Conservation (phyloP, 805 yeast genomes). For the Ogataea henricii region DNA sequence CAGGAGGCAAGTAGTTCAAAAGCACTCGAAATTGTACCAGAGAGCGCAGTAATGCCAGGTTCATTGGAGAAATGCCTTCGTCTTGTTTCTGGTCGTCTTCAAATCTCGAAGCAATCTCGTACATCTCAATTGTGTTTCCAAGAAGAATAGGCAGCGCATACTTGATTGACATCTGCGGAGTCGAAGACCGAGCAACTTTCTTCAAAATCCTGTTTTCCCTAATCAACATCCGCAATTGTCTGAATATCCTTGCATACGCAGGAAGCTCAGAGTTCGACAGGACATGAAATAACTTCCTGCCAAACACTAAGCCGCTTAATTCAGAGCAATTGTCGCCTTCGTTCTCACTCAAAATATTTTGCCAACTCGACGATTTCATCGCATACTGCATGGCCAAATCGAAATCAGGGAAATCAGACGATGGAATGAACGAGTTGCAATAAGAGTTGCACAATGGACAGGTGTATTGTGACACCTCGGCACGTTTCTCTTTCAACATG, state of each 20-base stretch:
- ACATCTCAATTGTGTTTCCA: conserved; percentile 55
- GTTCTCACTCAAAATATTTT: conserved; percentile 28
- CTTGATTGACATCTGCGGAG: conserved; percentile 15
- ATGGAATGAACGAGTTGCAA: conserved; percentile 48
- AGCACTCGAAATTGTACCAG: conserved; percentile 45
- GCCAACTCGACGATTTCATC: conserved; percentile 20
- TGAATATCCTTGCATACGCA: conserved; percentile 21
- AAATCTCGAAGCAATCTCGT: conserved; percentile 60
- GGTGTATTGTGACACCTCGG: conserved; percentile 29
- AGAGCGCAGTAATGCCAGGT: conserved; percentile 39
- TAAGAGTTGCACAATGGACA: conserved; percentile 55
- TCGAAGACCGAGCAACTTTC: conserved; percentile 14
- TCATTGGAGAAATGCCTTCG: conserved; percentile 19
- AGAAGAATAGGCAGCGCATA: conserved; percentile 31
- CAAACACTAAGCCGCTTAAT: conserved; percentile 32
- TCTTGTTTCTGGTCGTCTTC: conserved; percentile 23
- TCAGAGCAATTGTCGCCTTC: conserved; percentile 34
- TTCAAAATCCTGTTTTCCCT: conserved; percentile 19
- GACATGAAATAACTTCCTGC: conserved; percentile 28
- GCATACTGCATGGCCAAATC: conserved; percentile 25
- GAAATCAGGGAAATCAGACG: conserved; percentile 35
- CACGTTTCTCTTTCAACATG: conserved; percentile 29
- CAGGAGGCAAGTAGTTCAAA: conserved; percentile 24
- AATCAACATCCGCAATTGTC: conserved; percentile 24
- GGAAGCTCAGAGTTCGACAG: conserved; percentile 24